Percentiles rank a stretch among this genome's conserved stretches.
These are phyloP conservation scores for Chrysoporthe austroafricana DNA, from an alignment of 2,329 filamentous ascomycete genomes.

Conservation along the genomic window DNA sequence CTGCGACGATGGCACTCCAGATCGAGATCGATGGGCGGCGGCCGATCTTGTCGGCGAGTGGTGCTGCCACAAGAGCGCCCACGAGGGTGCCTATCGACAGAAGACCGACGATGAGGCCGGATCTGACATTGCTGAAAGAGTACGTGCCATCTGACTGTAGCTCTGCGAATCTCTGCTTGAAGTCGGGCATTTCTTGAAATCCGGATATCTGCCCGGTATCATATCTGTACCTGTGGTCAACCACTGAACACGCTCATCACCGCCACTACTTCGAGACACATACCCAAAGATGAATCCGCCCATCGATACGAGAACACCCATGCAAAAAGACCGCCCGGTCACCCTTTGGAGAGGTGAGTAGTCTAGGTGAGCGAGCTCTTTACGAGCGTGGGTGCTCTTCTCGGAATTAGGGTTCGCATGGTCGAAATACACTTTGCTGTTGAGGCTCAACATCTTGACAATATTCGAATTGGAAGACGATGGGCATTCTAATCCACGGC, in stretches of 20 bases:
- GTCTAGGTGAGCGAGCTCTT: slow-evolving; percentile 45
- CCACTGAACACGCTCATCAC: background rate
- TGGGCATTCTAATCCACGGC: background rate
- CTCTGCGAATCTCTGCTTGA: slow-evolving; percentile 55
- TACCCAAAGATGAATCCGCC: slow-evolving; percentile 46
- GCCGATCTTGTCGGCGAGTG: slow-evolving; percentile 67
- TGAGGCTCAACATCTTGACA: slow-evolving; percentile 23
- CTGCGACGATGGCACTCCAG: slow-evolving; percentile 62
- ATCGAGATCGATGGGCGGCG: slow-evolving; percentile 65
- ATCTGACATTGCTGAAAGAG: slow-evolving; percentile 56
- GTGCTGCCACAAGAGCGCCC: slow-evolving; percentile 63
- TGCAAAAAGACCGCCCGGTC: slow-evolving; percentile 42
- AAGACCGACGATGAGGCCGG: slow-evolving; percentile 62
- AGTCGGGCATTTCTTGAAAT: slow-evolving; percentile 62
- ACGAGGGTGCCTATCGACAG: slow-evolving; percentile 64
- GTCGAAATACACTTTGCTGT: slow-evolving; percentile 44
- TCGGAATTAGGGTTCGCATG: slow-evolving; percentile 46
- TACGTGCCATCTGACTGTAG: slow-evolving; percentile 42
- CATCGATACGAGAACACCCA: slow-evolving; percentile 49
- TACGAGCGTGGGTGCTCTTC: slow-evolving; percentile 39
- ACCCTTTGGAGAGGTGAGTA: slow-evolving; percentile 49
- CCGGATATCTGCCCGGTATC: slow-evolving; percentile 60
- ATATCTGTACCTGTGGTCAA: slow-evolving; percentile 45
- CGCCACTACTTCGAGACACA: slow-evolving; percentile 26
- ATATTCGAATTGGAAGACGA: background rate